phyloP scores from a whole-genome alignment of 257 asterid species.

The Vinca minor region DNA sequence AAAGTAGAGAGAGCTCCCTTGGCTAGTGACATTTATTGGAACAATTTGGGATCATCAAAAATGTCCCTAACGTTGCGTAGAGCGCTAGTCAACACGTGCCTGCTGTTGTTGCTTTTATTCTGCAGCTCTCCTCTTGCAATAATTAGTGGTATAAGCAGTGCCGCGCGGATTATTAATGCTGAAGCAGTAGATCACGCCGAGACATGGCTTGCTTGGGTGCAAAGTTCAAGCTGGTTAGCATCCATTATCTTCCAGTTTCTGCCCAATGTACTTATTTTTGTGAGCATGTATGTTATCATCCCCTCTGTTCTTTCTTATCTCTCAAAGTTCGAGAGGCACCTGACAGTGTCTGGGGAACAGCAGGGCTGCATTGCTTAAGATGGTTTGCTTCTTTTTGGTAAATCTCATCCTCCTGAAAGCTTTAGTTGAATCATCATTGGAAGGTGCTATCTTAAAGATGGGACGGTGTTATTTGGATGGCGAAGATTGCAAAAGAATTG shows the following conservation, averaged over 20 bases:
- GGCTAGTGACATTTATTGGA: conserved; percentile 97
- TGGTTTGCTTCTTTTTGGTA: conserved; percentile 94
- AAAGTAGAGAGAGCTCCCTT: conserved; percentile 93
- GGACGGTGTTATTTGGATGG: conserved; percentile 96
- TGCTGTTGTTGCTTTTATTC: conserved; percentile 75
- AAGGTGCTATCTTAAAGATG: conserved; percentile 72
- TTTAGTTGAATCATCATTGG: conserved; percentile 81
- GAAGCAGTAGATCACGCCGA: conserved; percentile 94
- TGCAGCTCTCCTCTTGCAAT: conserved; percentile 96
- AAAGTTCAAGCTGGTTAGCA: conserved; percentile 90
- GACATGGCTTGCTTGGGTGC: conserved; percentile 90
- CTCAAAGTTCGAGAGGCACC: conserved; percentile 85
- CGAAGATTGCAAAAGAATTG: conserved; percentile 90
- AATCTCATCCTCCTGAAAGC: conserved; percentile 91
- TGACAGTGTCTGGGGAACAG: conserved; percentile 93
- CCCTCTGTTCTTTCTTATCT: conserved; percentile 94
- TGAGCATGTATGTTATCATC: conserved; percentile 87
- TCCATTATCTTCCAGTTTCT: conserved; percentile 84
- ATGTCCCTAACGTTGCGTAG: conserved; percentile 64
- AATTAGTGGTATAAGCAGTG: conserved; percentile 69
- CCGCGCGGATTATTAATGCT: conserved; percentile 83
- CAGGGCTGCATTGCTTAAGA: conserved; percentile 83
- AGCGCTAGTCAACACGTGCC: conserved; percentile 69
- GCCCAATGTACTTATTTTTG: conserved; percentile 83
- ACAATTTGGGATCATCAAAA: conserved; percentile 91